Percentiles rank a stretch among this genome's conserved stretches.
phyloP scores from a whole-genome alignment of 345 rosid species.

The Lagerstroemia speciosa region DNA sequence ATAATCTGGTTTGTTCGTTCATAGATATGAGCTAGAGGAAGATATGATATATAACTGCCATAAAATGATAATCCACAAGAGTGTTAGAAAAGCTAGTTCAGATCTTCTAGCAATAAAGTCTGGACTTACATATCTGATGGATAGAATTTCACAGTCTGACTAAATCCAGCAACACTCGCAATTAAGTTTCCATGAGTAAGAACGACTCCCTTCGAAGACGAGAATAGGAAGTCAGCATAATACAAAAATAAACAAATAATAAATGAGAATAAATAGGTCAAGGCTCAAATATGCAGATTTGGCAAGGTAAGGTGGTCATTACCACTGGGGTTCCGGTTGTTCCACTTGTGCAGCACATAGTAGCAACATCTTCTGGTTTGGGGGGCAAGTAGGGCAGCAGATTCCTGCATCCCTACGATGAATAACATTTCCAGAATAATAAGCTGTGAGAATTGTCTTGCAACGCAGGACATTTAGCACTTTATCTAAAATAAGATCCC shows the following conservation, averaged over 20 bases:
- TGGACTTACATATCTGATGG: constrained; percentile 72
- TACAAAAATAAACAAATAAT: not conserved
- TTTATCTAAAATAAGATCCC: not conserved
- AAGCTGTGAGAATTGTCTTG: not conserved
- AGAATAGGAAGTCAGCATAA: constrained; percentile 5
- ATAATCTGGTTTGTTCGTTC: constrained; percentile 73
- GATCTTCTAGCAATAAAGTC: not conserved
- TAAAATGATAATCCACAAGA: too few relatives aligned
- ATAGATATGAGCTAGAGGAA: constrained; percentile 92
- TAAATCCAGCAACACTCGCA: constrained; percentile 66
- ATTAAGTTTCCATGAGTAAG: constrained; percentile 81
- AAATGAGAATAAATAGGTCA: constrained; percentile 6
- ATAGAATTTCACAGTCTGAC: constrained; percentile 21
- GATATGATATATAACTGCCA: constrained; percentile 73
- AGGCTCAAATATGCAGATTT: constrained; percentile 12
- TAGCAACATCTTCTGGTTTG: constrained; percentile 74
- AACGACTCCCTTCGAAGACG: constrained; percentile 54
- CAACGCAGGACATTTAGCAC: not conserved
- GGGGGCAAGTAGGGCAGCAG: constrained; percentile 64
- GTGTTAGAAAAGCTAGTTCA: not conserved
- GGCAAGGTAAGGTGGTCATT: constrained; percentile 11
- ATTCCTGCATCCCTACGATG: constrained; percentile 63
- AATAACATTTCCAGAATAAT: constrained; percentile 20
- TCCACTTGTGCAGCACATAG: constrained; percentile 97
- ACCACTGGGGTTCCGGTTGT: constrained; percentile 98